These are phyloP conservation scores for Termitomyces sp. DNA, from an alignment of 768 basidiomycete species.

Conservation along the genomic window DNA sequence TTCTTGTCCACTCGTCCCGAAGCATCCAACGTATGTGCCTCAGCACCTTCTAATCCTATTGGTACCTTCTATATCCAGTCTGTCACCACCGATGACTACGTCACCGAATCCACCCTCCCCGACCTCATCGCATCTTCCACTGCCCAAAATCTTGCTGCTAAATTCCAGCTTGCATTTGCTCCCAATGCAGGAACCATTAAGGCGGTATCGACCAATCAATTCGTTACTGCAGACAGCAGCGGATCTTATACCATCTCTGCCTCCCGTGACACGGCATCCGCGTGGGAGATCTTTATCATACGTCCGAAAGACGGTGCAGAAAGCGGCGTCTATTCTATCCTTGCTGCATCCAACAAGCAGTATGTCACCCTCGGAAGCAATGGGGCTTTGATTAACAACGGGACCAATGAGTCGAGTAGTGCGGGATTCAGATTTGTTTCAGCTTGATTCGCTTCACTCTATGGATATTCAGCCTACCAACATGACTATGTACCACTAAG, in stretches of 20 bases:
- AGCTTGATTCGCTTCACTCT: neutral
- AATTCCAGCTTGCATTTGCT: constrained; percentile 22
- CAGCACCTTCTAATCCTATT: constrained; percentile 19
- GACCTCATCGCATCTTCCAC: constrained; percentile 20
- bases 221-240: constrained; percentile 26
- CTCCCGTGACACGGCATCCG: constrained; percentile 18
- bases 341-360: constrained; percentile 23
- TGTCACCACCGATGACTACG: constrained; percentile 16
- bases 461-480: neutral
- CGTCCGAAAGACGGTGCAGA: constrained; percentile 19
- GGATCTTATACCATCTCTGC: constrained; percentile 22
- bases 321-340: constrained; percentile 23
- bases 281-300: constrained; percentile 25
- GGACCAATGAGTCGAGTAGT: constrained; percentile 16
- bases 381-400: constrained; percentile 24
- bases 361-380: constrained; percentile 20
- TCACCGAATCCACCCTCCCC: constrained; percentile 16
- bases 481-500: neutral
- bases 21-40: constrained; percentile 21
- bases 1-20: constrained; percentile 26
- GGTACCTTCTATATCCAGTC: constrained; percentile 25
- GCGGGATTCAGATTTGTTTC: constrained; percentile 18
- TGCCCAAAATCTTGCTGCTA: constrained; percentile 14
- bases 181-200: constrained; percentile 25
- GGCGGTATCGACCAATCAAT: constrained; percentile 17